Percentiles rank a stretch among this genome's conserved stretches.
Evolutionary conservation across 345 rosid species (phyloP).

Genomic region (Populus ilicifolia): DNA sequence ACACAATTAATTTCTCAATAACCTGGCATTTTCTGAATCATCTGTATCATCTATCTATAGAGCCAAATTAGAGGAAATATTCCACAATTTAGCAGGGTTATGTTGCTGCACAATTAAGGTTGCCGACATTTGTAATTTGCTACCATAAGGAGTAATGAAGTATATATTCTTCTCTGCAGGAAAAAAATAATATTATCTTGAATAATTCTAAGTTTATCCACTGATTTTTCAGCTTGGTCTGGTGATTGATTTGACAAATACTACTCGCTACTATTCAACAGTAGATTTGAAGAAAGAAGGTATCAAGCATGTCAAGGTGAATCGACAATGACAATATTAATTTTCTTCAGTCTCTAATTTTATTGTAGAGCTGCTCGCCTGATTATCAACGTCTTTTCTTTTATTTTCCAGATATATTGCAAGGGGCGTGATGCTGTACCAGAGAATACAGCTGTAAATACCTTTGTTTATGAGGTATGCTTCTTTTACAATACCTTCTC

Average conservation of each 20-base stretch:
- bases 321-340: conserved; percentile 1
- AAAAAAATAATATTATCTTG: neutral
- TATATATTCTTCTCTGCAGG: neutral
- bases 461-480: conserved; percentile 78
- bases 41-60: neutral
- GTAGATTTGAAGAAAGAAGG: conserved; percentile 75
- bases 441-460: conserved; percentile 76
- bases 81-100: neutral
- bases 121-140: neutral
- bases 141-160: neutral
- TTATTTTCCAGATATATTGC: conserved; percentile 69
- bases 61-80: neutral
- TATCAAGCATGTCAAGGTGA: conserved; percentile 90
- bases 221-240: conserved; percentile 71
- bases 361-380: neutral
- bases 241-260: conserved; percentile 97
- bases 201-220: neutral
- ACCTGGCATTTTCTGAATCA: neutral
- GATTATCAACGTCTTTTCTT: conserved; percentile 14
- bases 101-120: neutral
- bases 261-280: conserved; percentile 74
- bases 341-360: neutral
- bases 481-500: neutral
- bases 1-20: neutral
- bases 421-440: conserved; percentile 93